These are phyloP conservation scores for Nymphaea colorata DNA, from an alignment of 164 flowering plant genomes.

Conservation along the genomic window DNA sequence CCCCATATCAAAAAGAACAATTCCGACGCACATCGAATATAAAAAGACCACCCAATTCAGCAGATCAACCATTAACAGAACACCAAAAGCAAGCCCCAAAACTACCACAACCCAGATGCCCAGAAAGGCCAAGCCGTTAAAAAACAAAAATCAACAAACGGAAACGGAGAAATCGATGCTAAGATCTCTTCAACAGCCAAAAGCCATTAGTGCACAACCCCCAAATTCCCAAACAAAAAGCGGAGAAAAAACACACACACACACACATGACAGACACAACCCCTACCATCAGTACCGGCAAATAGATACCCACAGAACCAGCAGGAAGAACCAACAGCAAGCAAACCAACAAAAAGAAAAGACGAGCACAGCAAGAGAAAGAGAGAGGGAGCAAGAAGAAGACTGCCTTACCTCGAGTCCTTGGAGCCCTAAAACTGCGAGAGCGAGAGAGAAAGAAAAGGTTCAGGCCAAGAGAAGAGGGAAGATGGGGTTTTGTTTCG, in stretches of 20 bases:
- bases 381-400: neutral
- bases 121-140: neutral
- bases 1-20: no score
- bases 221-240: neutral
- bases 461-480: conserved; percentile 3
- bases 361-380: conserved; percentile 1
- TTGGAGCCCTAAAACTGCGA: neutral
- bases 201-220: neutral
- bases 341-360: neutral
- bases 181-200: neutral
- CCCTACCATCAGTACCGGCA: no score
- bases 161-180: no score
- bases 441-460: conserved; percentile 1
- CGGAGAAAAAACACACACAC: neutral
- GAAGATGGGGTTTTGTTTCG: neutral
- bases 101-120: no score
- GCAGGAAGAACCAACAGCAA: neutral
- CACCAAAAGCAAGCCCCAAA: no score
- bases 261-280: neutral
- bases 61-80: no score
- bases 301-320: neutral
- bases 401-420: neutral
- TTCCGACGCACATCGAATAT: no score
- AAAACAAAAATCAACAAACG: neutral
- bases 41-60: no score